Conservation (phyloP, 1,139 yeast genomes). For the Yamadazyma blattariae region DNA sequence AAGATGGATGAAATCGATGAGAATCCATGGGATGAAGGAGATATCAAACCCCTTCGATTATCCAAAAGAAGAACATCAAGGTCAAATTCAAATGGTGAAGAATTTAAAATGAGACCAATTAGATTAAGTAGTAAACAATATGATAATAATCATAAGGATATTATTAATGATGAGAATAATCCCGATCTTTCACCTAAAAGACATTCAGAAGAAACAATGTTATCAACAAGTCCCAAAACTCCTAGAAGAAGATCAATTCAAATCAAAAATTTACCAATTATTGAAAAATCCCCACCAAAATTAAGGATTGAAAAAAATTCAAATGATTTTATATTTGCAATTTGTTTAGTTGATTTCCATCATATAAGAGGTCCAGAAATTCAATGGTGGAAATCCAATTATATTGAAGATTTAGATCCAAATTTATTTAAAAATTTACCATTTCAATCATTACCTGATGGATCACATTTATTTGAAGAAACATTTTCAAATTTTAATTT, state of each 20-base stretch:
- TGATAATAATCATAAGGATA: background rate
- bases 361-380: slow-evolving; percentile 94
- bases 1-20: slow-evolving; percentile 9
- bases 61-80: slow-evolving; percentile 26
- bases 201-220: background rate
- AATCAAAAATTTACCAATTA: slow-evolving; percentile 37
- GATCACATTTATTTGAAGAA: slow-evolving; percentile 88
- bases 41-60: slow-evolving; percentile 31
- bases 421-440: slow-evolving; percentile 84
- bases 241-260: slow-evolving; percentile 27
- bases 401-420: slow-evolving; percentile 35
- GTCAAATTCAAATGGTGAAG: slow-evolving; percentile 8
- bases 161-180: background rate
- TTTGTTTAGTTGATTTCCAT: slow-evolving; percentile 90
- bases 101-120: slow-evolving; percentile 16
- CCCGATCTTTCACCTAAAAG: background rate
- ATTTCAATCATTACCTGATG: slow-evolving; percentile 95
- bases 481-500: slow-evolving; percentile 90
- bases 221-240: slow-evolving; percentile 11
- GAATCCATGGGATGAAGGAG: slow-evolving; percentile 16
- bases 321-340: slow-evolving; percentile 62
- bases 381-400: slow-evolving; percentile 84
- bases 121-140: slow-evolving; percentile 8
- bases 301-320: slow-evolving; percentile 7
- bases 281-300: slow-evolving; percentile 16